phyloP scores from a whole-genome alignment of 2,329 filamentous ascomycete genomes.

The Blumeria hordei region DNA sequence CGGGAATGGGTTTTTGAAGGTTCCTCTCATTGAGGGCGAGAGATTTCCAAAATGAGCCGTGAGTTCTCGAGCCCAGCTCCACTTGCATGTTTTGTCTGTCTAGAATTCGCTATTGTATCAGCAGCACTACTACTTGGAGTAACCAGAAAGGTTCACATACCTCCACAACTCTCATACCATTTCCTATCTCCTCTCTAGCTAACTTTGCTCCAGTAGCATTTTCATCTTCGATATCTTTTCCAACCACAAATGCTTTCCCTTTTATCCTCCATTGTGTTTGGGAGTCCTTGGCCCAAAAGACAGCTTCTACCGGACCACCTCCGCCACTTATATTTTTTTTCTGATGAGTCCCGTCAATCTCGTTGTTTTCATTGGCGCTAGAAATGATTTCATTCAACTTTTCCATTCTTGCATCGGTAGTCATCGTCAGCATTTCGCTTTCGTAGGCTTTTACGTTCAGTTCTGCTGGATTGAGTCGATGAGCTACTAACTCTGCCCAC shows the following conservation, averaged over 20 bases:
- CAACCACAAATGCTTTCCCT: conserved; percentile 54
- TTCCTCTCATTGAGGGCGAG: conserved; percentile 53
- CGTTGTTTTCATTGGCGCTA: conserved; percentile 22
- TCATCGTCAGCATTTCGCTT: conserved; percentile 60
- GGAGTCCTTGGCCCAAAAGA: conserved; percentile 52
- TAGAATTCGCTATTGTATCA: not conserved
- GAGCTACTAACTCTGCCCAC: conserved; percentile 48
- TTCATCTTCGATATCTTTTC: conserved; percentile 35
- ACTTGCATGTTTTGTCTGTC: conserved; percentile 11
- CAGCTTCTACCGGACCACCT: conserved; percentile 50
- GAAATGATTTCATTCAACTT: conserved; percentile 52
- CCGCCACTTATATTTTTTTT: conserved; percentile 25
- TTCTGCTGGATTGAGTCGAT: conserved; percentile 47
- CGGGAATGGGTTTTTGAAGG: conserved; percentile 43
- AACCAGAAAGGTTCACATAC: not conserved
- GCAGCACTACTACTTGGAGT: not conserved
- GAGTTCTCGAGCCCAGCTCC: conserved; percentile 61
- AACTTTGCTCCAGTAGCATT: conserved; percentile 26
- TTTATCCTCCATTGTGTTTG: conserved; percentile 68
- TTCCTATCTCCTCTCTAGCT: conserved; percentile 33
- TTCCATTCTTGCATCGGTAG: conserved; percentile 70
- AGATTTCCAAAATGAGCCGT: conserved; percentile 80
- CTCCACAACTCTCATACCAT: conserved; percentile 34
- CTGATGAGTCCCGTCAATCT: conserved; percentile 8
- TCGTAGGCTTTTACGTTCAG: conserved; percentile 47